These are phyloP conservation scores for Phalaenopsis equestris DNA, from an alignment of 106 monocot species.

Conservation along the genomic window DNA sequence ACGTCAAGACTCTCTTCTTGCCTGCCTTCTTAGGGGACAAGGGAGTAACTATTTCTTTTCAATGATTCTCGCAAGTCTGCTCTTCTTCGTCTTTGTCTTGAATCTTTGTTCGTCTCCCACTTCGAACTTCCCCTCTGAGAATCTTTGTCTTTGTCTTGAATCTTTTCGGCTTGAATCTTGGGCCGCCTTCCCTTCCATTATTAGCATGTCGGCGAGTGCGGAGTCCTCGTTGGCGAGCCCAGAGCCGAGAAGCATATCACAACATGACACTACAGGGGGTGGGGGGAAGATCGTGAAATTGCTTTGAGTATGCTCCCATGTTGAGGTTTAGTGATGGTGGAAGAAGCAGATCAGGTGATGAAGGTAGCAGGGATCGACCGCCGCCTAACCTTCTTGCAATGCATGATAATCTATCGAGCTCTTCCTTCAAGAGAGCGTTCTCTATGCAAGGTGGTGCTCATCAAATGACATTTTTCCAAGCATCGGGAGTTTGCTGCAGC, in stretches of 20 bases:
- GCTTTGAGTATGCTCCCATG: slow-evolving; percentile 73
- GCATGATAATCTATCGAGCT: slow-evolving; percentile 81
- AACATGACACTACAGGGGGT: slow-evolving; percentile 9
- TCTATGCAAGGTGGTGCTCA: slow-evolving; percentile 88
- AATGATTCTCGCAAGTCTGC: too few relatives aligned
- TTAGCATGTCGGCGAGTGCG: slow-evolving; percentile 13
- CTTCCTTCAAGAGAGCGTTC: slow-evolving; percentile 91
- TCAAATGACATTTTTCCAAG: slow-evolving; percentile 87
- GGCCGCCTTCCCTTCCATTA: slow-evolving; percentile 66
- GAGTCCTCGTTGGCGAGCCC: slow-evolving; percentile 8
- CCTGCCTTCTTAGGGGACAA: too few relatives aligned
- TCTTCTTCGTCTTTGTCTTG: too few relatives aligned
- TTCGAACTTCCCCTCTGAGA: too few relatives aligned
- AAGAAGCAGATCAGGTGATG: slow-evolving; percentile 23
- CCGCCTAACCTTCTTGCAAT: slow-evolving; percentile 39
- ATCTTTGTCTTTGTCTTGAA: slow-evolving; percentile 1
- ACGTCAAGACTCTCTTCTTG: too few relatives aligned
- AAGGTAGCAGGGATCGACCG: slow-evolving; percentile 21
- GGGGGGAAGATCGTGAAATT: slow-evolving; percentile 36
- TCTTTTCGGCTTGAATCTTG: slow-evolving; percentile 20
- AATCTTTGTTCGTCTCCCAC: too few relatives aligned
- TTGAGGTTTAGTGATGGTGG: slow-evolving; percentile 72
- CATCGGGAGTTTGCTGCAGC: slow-evolving; percentile 77
- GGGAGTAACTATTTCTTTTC: too few relatives aligned
- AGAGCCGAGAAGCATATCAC: slow-evolving; percentile 19